Percentiles rank a stretch among this genome's conserved stretches.
Evolutionary conservation across 2,329 filamentous ascomycete species (phyloP).

Genomic region (Colletotrichum siamense): DNA sequence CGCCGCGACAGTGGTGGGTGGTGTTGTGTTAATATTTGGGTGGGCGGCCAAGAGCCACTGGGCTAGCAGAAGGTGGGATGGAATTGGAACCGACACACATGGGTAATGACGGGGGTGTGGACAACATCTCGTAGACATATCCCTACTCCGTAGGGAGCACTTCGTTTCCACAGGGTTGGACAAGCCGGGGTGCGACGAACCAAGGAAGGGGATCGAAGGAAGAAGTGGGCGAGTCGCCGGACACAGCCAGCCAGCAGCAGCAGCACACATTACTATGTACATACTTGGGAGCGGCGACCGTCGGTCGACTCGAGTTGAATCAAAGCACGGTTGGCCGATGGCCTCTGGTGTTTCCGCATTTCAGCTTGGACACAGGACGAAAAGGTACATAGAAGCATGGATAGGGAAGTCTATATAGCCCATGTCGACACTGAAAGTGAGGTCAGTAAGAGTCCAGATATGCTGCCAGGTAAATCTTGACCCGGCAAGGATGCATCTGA

Average conservation of each 20-base stretch:
- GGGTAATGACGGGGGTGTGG: constrained; percentile 18
- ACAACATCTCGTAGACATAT: constrained; percentile 18
- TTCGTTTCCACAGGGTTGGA: constrained; percentile 21
- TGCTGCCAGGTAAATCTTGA: neutral
- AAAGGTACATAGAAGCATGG: neutral
- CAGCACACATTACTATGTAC: neutral
- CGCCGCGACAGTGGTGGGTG: neutral
- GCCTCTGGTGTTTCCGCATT: neutral
- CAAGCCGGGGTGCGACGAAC: constrained; percentile 19
- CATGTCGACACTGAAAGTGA: neutral
- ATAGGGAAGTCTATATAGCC: neutral
- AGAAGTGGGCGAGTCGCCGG: constrained; percentile 14
- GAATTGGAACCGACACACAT: constrained; percentile 19
- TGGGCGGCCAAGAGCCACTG: constrained; percentile 9
- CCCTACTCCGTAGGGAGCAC: constrained; percentile 17
- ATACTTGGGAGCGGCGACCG: neutral
- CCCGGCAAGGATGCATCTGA: neutral
- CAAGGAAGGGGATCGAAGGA: constrained; percentile 20
- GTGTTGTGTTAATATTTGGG: constrained; percentile 15
- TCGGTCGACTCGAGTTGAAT: neutral
- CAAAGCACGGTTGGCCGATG: neutral
- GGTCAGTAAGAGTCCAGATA: neutral
- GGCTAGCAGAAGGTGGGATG: constrained; percentile 17
- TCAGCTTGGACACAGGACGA: neutral
- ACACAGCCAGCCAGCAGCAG: neutral